These are phyloP conservation scores for Talaromyces sp. DNA, from an alignment of 2,329 filamentous ascomycete genomes.

Conservation along the genomic window DNA sequence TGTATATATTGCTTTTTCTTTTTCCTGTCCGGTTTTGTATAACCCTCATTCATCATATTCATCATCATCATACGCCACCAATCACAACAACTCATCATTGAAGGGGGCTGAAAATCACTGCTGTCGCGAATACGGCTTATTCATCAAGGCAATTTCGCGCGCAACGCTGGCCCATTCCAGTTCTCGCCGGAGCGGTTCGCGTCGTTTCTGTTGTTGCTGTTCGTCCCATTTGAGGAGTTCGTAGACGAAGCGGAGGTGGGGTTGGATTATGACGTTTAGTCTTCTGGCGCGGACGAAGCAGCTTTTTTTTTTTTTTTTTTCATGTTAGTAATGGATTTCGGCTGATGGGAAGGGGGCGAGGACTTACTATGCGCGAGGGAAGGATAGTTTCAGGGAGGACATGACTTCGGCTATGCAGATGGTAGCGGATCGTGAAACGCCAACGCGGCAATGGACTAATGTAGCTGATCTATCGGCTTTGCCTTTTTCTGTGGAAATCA, in stretches of 20 bases:
- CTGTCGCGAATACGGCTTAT: slow-evolving; percentile 81
- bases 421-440: slow-evolving; percentile 90
- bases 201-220: slow-evolving; percentile 61
- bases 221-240: slow-evolving; percentile 97
- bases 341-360: not conserved
- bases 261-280: slow-evolving; percentile 97
- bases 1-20: slow-evolving; percentile 3
- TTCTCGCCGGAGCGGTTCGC: slow-evolving; percentile 65
- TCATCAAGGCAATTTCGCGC: slow-evolving; percentile 92
- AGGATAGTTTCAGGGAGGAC: slow-evolving; percentile 74
- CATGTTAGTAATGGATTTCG: not conserved
- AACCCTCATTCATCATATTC: not conserved
- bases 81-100: not conserved
- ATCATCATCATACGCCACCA: not conserved
- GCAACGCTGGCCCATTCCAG: slow-evolving; percentile 88
- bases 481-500: slow-evolving; percentile 65
- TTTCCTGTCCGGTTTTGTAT: not conserved
- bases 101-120: slow-evolving; percentile 18
- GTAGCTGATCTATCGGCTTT: slow-evolving; percentile 76
- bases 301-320: slow-evolving; percentile 42
- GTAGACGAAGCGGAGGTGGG: slow-evolving; percentile 86
- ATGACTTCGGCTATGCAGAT: slow-evolving; percentile 99
- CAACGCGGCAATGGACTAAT: slow-evolving; percentile 92
- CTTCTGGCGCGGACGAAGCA: slow-evolving; percentile 91
- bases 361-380: slow-evolving; percentile 79